phyloP scores from a whole-genome alignment of 768 basidiomycete genomes.

The Russula abietina region DNA sequence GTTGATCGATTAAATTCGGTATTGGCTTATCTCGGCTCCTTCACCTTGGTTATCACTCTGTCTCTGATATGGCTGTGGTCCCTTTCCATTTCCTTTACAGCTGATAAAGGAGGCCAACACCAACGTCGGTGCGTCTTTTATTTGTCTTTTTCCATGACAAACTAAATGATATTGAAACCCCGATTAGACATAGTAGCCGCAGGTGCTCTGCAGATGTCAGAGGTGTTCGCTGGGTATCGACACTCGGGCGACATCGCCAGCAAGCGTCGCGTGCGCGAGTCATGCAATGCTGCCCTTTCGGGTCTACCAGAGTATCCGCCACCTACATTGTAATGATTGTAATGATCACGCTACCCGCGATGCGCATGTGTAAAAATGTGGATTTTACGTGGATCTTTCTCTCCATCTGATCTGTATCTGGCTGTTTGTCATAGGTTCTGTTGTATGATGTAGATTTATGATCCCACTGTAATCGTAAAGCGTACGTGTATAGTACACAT shows the following conservation, averaged over 20 bases:
- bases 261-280: constrained; percentile 70
- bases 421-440: not conserved
- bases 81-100: constrained; percentile 29
- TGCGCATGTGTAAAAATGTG: no score
- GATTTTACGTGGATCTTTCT: not conserved
- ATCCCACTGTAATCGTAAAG: not conserved
- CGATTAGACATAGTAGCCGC: constrained; percentile 57
- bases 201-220: constrained; percentile 68
- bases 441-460: not conserved
- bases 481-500: not conserved
- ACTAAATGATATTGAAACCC: not conserved
- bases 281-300: constrained; percentile 66
- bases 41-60: not conserved
- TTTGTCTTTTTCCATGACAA: no score
- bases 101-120: constrained; percentile 50
- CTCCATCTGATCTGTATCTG: not conserved
- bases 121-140: constrained; percentile 43
- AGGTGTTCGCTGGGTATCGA: constrained; percentile 66
- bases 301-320: constrained; percentile 73
- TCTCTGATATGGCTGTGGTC: not conserved
- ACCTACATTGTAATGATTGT: constrained; percentile 21
- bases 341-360: not conserved
- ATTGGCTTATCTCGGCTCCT: constrained; percentile 7
- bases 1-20: constrained; percentile 54
- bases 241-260: constrained; percentile 67